Evolutionary conservation across 192 early-diverging fungal species (phyloP), one percentile per base, ranked within the genome.

Genomic region (Anaeromyces robustus): DNA sequence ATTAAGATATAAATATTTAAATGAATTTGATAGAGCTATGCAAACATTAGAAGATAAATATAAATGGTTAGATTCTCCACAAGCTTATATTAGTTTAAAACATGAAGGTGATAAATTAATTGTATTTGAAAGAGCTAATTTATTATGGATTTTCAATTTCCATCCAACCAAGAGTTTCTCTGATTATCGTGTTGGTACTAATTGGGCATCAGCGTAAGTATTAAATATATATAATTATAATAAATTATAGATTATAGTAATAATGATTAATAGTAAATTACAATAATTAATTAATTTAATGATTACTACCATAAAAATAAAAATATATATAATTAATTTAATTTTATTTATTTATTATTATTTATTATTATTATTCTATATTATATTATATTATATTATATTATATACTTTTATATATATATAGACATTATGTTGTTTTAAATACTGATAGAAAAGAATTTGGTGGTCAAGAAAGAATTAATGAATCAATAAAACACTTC

Each of bases 61-160:
- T 81, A 85, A 87, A 77, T 96, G 93, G 92, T 86, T 97, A 30
- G 81, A 83, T 77, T 86, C 90, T n/a, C 84, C 85, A 19, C 93
- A 95, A 82, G 92, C 90, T 79, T 97, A 92, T 84, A 92, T 97
- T 29, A 92, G 92, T 37, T 87, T 94, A 78, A 96, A 96, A 85
- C 90, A 98, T 83, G 92, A 97, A 84, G 89, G 88, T 43, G 95
- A 98, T 89, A 98, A 97, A 85, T 86, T 97, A 30, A 88, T 98
- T 83, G 92, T 89, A 12, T 97, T 97, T 89, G 97, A 98, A 86
- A 93, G 95, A 30, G 96, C 91, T 43, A 87, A 91, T 78, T 89
- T 95, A 78, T 82, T 98, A 41, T 98, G 94, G 86, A 89, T 97
- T 77, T 97, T 98, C 90, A 98, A 98, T 85, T 97, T 97, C 86